These are phyloP conservation scores for Cryptosporidium viatorum DNA, from an alignment of 169 alveolate species.

Conservation along the genomic window DNA sequence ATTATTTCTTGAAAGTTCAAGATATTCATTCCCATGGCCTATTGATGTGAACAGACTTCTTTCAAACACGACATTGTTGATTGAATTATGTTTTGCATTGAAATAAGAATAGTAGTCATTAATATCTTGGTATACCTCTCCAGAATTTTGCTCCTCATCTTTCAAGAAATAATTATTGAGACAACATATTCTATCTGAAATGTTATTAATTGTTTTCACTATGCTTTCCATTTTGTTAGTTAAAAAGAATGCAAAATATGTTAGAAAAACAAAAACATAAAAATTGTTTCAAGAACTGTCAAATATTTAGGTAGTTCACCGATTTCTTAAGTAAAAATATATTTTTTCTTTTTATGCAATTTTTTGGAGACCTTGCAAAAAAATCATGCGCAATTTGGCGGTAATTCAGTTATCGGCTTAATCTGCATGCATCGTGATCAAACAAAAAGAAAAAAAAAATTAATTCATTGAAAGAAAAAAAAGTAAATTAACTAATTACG, in stretches of 20 bases:
- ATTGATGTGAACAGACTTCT: slow-evolving; percentile 2
- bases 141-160: background rate
- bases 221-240: background rate
- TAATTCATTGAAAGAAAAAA: too few species aligned
- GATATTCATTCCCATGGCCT: background rate
- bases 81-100: background rate
- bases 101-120: slow-evolving; percentile 19
- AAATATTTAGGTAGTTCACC: background rate
- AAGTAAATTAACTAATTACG: background rate
- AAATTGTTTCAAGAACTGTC: background rate
- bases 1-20: slow-evolving; percentile 52
- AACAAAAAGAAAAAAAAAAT: background rate
- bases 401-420: background rate
- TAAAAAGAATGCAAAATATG: background rate
- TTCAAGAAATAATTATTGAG: background rate
- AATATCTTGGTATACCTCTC: slow-evolving; percentile 2
- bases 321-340: background rate
- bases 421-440: background rate
- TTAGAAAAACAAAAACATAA: background rate
- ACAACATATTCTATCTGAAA: slow-evolving; percentile 18
- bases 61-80: background rate
- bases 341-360: background rate
- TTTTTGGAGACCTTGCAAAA: slow-evolving; percentile 5
- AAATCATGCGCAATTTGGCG: slow-evolving; percentile 1
- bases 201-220: background rate